phyloP scores from a whole-genome alignment of 2,329 filamentous ascomycete genomes.

The Diplodia corticola region DNA sequence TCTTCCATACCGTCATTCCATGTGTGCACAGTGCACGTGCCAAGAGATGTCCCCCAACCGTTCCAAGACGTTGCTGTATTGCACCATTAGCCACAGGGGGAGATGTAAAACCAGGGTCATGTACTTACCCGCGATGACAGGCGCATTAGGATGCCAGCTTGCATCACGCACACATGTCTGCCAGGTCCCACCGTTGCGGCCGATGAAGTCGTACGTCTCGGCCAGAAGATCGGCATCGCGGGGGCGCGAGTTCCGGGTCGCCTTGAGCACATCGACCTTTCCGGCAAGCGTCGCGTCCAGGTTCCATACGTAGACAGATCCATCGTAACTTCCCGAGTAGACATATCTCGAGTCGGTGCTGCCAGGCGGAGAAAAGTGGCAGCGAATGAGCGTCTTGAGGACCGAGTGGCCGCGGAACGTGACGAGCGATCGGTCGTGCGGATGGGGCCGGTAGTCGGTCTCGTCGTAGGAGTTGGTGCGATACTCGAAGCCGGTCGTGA shows the following conservation, averaged over 20 bases:
- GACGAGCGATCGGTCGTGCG: slow-evolving; percentile 85
- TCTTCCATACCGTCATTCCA: slow-evolving; percentile 67
- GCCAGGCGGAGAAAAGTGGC: slow-evolving; percentile 86
- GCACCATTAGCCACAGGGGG: neutral
- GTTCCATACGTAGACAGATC: slow-evolving; percentile 89
- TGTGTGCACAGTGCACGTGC: slow-evolving; percentile 75
- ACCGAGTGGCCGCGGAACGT: slow-evolving; percentile 92
- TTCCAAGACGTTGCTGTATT: slow-evolving; percentile 76
- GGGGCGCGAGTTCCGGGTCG: slow-evolving; percentile 65
- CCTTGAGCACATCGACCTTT: slow-evolving; percentile 72
- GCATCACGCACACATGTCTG: slow-evolving; percentile 82
- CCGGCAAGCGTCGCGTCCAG: slow-evolving; percentile 82
- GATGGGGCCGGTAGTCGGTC: slow-evolving; percentile 68
- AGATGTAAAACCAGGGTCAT: neutral
- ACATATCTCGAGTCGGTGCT: slow-evolving; percentile 90
- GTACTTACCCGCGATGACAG: slow-evolving; percentile 67
- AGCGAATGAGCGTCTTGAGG: slow-evolving; percentile 85
- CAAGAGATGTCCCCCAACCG: slow-evolving; percentile 69
- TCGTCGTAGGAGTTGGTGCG: slow-evolving; percentile 67
- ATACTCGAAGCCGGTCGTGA: slow-evolving; percentile 72
- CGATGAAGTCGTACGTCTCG: slow-evolving; percentile 58
- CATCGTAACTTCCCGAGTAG: slow-evolving; percentile 87
- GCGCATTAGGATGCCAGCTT: slow-evolving; percentile 85
- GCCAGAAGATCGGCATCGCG: slow-evolving; percentile 54
- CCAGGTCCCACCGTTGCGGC: slow-evolving; percentile 62